These are phyloP conservation scores for Pleurotus eryngii DNA, from an alignment of 768 basidiomycete species.

Conservation along the genomic window DNA sequence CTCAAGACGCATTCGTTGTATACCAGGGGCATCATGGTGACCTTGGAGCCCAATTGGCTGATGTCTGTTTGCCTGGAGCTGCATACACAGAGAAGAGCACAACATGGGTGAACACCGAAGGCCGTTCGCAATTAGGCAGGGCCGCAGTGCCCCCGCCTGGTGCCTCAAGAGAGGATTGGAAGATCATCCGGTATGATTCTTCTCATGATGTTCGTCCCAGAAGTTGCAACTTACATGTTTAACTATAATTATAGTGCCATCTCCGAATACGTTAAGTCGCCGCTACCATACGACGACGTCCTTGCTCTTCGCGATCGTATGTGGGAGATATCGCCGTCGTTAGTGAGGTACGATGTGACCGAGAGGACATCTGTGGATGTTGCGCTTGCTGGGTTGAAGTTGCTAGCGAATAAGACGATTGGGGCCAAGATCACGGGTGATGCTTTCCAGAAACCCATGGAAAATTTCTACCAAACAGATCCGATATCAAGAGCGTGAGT, in stretches of 20 bases:
- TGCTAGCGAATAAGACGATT: slow-evolving; percentile 48
- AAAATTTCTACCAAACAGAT: slow-evolving; percentile 96
- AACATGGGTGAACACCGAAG: slow-evolving; percentile 98
- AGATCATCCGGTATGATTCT: slow-evolving; percentile 75
- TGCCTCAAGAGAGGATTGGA: slow-evolving; percentile 95
- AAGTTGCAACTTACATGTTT: not conserved
- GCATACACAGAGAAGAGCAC: slow-evolving; percentile 90
- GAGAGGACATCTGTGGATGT: slow-evolving; percentile 77
- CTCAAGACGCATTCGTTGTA: slow-evolving; percentile 91
- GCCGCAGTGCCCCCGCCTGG: slow-evolving; percentile 95
- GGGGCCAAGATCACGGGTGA: slow-evolving; percentile 54
- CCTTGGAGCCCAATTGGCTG: slow-evolving; percentile 93
- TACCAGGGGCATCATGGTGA: slow-evolving; percentile 99
- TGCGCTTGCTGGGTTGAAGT: slow-evolving; percentile 64
- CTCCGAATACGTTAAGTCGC: slow-evolving; percentile 77
- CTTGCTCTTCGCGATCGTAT: slow-evolving; percentile 83
- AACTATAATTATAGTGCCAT: slow-evolving; percentile 56
- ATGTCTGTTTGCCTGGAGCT: slow-evolving; percentile 87
- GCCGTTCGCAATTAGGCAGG: slow-evolving; percentile 85
- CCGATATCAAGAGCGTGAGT: slow-evolving; percentile 91
- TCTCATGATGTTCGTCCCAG: not conserved
- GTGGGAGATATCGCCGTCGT: slow-evolving; percentile 93
- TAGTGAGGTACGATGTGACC: slow-evolving; percentile 79
- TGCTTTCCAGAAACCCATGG: slow-evolving; percentile 75
- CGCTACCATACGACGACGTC: slow-evolving; percentile 88